Evolutionary conservation across 495 filamentous ascomycete genomes (phyloP).

Genomic region (Poronia punctata): DNA sequence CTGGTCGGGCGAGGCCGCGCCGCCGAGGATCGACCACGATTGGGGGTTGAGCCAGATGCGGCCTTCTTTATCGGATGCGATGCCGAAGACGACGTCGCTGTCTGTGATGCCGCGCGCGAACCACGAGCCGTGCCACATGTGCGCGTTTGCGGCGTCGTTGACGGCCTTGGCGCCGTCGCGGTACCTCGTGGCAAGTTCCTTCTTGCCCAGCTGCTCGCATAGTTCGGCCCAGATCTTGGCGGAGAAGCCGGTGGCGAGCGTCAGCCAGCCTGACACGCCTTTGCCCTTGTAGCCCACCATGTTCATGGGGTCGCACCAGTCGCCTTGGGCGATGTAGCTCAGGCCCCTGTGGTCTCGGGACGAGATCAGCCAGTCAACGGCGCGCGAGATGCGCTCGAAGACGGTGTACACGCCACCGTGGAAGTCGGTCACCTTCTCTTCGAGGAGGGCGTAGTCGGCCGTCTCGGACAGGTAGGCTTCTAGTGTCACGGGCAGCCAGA

Average conservation of each 20-base stretch:
- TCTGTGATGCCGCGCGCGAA: slow-evolving; percentile 52
- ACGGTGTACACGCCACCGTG: slow-evolving; percentile 42
- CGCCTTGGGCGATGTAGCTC: slow-evolving; percentile 50
- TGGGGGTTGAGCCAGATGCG: slow-evolving; percentile 54
- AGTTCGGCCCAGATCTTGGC: slow-evolving; percentile 44
- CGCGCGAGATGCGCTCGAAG: slow-evolving; percentile 45
- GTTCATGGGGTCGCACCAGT: slow-evolving; percentile 56
- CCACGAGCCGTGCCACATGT: slow-evolving; percentile 52
- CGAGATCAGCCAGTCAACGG: slow-evolving; percentile 46
- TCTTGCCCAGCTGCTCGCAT: slow-evolving; percentile 38
- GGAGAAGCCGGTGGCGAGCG: slow-evolving; percentile 45
- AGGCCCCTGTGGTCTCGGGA: slow-evolving; percentile 46
- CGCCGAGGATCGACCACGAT: slow-evolving; percentile 46
- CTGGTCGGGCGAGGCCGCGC: slow-evolving; percentile 39
- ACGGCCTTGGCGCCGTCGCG: slow-evolving; percentile 38
- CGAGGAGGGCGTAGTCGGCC: slow-evolving; percentile 43
- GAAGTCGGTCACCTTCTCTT: slow-evolving; percentile 33
- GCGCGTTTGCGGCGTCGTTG: slow-evolving; percentile 43
- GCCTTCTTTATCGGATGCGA: slow-evolving; percentile 42
- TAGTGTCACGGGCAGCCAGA: slow-evolving; percentile 48
- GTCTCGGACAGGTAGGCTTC: slow-evolving; percentile 50
- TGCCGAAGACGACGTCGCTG: slow-evolving; percentile 44
- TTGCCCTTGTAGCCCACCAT: slow-evolving; percentile 52
- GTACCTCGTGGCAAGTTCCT: slow-evolving; percentile 34
- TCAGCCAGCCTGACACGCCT: slow-evolving; percentile 52